Evolutionary conservation across 805 yeast genomes (phyloP), one percentile per base, ranked within the genome.

Genomic region (Wickerhamiella siamensis): DNA sequence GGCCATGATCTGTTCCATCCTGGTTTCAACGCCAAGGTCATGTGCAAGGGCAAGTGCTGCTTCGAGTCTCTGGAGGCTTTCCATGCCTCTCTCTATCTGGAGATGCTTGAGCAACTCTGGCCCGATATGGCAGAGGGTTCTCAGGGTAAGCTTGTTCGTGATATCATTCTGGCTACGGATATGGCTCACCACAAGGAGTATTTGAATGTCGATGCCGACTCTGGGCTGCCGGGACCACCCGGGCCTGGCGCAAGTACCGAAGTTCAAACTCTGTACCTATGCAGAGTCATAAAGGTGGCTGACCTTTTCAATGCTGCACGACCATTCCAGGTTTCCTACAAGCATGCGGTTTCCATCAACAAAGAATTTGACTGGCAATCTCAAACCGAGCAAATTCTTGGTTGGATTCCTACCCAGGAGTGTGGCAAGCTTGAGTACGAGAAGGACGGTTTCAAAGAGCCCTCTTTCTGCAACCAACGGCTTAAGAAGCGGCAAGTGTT

Each of bases 1-100:
- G 97, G 97, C 40, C 98, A 91, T 62, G 98, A 91, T 59, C 75
- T 83, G 26, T 94, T 95, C 18, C 98, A 91, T 60, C 97, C 97
- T 0, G 98, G 97, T 2, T 75, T 86, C n/a, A 84, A 94, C 12
- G 83, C 84, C 58, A 72, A 74, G 31, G 75, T 84, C 49, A 57
- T 74, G 51, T 57, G 68, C 6, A 70, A 91, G 0, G 67, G 84
- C 19, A 73, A 88, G 2, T 57, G 61, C 42, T 52, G 73, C 14
- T 87, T 74, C 61, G 66, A 75, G 38, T 76, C 76, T 48, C 67
- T 91, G 51, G 98, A 91, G 60, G 75, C 76, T 55, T 86, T 74
- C 62, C 98, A 91, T 60, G 68, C 75, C 8, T 69, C 78, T 5
- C 69, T 82, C 17, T 82, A 83, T 52, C 64, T 57, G 41, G 63